These are phyloP conservation scores for Chlorophyllum brunneum DNA, from an alignment of 768 basidiomycete genomes.

Conservation along the genomic window DNA sequence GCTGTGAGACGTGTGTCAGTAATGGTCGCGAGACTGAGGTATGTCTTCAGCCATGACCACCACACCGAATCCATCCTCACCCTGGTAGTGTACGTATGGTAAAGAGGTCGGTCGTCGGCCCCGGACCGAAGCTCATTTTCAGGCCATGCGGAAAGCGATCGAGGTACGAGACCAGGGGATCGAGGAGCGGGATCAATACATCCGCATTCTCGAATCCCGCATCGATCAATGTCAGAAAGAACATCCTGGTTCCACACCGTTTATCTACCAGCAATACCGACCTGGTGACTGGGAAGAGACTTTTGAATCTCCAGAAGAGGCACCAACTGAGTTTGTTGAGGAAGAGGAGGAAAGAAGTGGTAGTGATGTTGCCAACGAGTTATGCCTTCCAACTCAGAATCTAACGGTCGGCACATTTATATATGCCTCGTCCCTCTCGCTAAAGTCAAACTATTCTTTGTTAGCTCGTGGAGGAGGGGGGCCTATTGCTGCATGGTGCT, in stretches of 20 bases:
- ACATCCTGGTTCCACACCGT: slow-evolving; percentile 26
- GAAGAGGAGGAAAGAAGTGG: slow-evolving; percentile 16
- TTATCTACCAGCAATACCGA: slow-evolving; percentile 28
- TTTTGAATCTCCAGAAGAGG: slow-evolving; percentile 18
- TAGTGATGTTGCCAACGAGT: slow-evolving; percentile 26
- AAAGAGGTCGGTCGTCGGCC: slow-evolving; percentile 37
- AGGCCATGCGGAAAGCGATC: slow-evolving; percentile 41
- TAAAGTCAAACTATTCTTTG: neutral
- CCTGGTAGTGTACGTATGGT: slow-evolving; percentile 38
- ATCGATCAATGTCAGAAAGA: slow-evolving; percentile 38
- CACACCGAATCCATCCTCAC: neutral
- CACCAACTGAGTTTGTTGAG: slow-evolving; percentile 14
- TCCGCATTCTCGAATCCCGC: slow-evolving; percentile 36
- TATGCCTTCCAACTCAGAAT: slow-evolving; percentile 36
- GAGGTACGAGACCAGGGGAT: too few relatives aligned
- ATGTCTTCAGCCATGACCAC: slow-evolving; percentile 6
- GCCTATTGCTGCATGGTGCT: slow-evolving; percentile 34
- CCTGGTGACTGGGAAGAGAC: slow-evolving; percentile 21
- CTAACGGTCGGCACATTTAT: slow-evolving; percentile 28
- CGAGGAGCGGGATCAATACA: too few relatives aligned
- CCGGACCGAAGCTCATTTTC: slow-evolving; percentile 42
- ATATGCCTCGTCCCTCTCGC: neutral
- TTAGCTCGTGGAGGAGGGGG: slow-evolving; percentile 36
- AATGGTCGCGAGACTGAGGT: slow-evolving; percentile 39
- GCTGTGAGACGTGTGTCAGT: slow-evolving; percentile 35